These are phyloP conservation scores for Dalbergia cochinchinensis DNA, from an alignment of 306 rosid species.

Conservation along the genomic window DNA sequence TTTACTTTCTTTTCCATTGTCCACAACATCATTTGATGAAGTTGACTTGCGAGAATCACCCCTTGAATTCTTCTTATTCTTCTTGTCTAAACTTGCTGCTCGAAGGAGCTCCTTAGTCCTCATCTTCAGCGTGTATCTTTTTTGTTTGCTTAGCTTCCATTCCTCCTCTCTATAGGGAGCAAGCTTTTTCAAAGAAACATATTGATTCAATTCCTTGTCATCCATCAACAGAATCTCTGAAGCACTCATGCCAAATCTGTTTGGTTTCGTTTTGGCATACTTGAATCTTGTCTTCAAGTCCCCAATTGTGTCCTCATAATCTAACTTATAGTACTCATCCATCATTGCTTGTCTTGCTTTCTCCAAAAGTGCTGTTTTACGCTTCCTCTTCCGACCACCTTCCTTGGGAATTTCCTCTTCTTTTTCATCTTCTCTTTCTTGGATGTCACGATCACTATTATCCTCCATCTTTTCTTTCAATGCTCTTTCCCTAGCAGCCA, in stretches of 20 bases:
- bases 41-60: slow-evolving; percentile 48
- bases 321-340: slow-evolving; percentile 91
- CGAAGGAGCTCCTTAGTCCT: slow-evolving; percentile 64
- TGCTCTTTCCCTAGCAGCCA: slow-evolving; percentile 70
- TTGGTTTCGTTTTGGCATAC: slow-evolving; percentile 80
- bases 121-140: slow-evolving; percentile 66
- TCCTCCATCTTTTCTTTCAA: slow-evolving; percentile 59
- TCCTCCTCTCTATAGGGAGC: slow-evolving; percentile 84
- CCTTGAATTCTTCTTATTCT: slow-evolving; percentile 48
- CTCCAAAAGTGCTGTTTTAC: slow-evolving; percentile 78
- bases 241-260: slow-evolving; percentile 70
- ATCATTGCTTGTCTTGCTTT: slow-evolving; percentile 84
- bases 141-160: slow-evolving; percentile 77
- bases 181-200: slow-evolving; percentile 81
- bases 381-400: slow-evolving; percentile 75
- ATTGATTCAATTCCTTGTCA: slow-evolving; percentile 84
- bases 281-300: slow-evolving; percentile 93
- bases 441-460: slow-evolving; percentile 42
- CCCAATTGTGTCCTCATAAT: slow-evolving; percentile 88
- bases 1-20: slow-evolving; percentile 47
- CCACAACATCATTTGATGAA: slow-evolving; percentile 41
- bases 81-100: slow-evolving; percentile 47
- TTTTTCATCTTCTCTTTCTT: slow-evolving; percentile 45
- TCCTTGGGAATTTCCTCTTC: slow-evolving; percentile 49
- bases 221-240: slow-evolving; percentile 69